Percentiles rank a stretch among this genome's conserved stretches.
These are phyloP conservation scores for Termitomyces sp. DNA, from an alignment of 768 basidiomycete species.

Conservation along the genomic window DNA sequence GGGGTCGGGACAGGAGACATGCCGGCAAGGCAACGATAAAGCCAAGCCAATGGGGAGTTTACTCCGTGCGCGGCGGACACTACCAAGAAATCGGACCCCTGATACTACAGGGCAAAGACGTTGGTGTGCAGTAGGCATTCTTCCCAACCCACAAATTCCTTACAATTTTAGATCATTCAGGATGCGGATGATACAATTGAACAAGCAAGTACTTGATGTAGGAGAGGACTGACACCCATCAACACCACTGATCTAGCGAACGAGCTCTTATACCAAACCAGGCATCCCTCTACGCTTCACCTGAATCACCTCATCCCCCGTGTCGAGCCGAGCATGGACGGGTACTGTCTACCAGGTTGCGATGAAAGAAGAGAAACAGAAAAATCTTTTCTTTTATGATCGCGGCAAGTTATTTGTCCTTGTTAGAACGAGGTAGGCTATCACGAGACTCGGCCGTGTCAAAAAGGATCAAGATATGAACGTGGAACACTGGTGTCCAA, in stretches of 20 bases:
- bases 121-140: too few species aligned
- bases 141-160: background rate
- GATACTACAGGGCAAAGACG: too few species aligned
- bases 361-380: constrained; percentile 7
- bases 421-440: background rate
- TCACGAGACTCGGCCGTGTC: too few species aligned
- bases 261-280: constrained; percentile 59
- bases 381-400: background rate
- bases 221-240: constrained; percentile 64
- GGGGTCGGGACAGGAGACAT: too few species aligned
- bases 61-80: too few species aligned
- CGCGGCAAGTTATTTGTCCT: background rate
- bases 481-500: too few species aligned
- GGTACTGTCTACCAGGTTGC: constrained; percentile 76
- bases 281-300: constrained; percentile 51
- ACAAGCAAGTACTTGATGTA: constrained; percentile 29
- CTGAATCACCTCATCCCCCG: constrained; percentile 61
- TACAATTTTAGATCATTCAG: too few species aligned
- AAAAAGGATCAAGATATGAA: too few species aligned
- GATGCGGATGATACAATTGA: background rate
- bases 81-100: too few species aligned
- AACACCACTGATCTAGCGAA: constrained; percentile 41
- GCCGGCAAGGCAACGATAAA: too few species aligned
- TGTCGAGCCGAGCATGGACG: constrained; percentile 36
- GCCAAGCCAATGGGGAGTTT: too few species aligned